Evolutionary conservation across 345 rosid species (phyloP).

Genomic region (Eucalyptus polyanthemos): DNA sequence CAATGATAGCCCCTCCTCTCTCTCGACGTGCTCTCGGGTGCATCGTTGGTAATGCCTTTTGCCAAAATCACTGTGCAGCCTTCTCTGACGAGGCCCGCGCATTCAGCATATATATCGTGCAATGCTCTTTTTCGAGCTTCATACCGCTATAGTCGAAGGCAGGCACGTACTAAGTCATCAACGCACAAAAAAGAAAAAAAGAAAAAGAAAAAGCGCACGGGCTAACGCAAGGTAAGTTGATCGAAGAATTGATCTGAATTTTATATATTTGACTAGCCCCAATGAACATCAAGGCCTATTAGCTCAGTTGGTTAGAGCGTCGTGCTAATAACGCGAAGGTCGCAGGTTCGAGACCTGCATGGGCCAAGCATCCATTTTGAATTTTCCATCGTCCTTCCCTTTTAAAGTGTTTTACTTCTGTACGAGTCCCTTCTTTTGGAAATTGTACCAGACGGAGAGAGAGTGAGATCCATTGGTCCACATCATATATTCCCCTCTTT

Average conservation of each 20-base stretch:
- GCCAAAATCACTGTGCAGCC: not conserved
- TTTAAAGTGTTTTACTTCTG: not conserved
- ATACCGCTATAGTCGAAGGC: not conserved
- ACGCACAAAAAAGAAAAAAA: not conserved
- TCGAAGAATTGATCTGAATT: accelerated
- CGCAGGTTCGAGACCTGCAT: slow-evolving; percentile 49
- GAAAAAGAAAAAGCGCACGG: not conserved
- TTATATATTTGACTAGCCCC: accelerated
- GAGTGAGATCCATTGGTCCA: not conserved
- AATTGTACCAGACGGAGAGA: not conserved
- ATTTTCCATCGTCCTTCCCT: not conserved
- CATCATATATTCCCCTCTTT: not conserved
- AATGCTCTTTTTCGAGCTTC: not conserved
- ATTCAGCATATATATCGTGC: not conserved
- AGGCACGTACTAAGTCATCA: not conserved
- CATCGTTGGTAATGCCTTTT: not conserved
- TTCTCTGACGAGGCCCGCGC: not conserved
- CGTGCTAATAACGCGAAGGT: slow-evolving; percentile 98
- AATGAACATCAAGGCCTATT: not conserved
- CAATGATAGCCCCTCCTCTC: not conserved
- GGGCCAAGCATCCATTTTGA: slow-evolving; percentile 1
- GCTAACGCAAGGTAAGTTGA: too few relatives aligned
- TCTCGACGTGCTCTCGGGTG: not conserved
- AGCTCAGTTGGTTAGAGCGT: slow-evolving; percentile 83
- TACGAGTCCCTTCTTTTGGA: not conserved